Percentiles rank a stretch among this genome's conserved stretches.
Conservation (phyloP, 2,329 filamentous ascomycete species). For the Arthrobotrys entomopaga region DNA sequence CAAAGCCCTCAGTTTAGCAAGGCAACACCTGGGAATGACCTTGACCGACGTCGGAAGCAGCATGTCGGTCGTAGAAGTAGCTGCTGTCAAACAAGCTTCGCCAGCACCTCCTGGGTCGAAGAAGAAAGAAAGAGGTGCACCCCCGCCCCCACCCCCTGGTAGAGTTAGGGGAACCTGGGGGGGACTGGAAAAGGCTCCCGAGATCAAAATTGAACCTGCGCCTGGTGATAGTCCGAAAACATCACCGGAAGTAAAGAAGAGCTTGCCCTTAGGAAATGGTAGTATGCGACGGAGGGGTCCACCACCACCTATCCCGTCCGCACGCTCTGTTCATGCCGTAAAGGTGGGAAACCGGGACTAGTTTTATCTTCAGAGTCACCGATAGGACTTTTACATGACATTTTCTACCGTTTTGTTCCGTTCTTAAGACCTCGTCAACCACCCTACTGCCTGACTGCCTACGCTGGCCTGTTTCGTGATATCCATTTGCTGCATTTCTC, state of each 20-base stretch:
- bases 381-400: not conserved
- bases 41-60: constrained; percentile 77
- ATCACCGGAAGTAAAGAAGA: constrained; percentile 18
- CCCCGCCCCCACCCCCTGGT: constrained; percentile 44
- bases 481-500: not conserved
- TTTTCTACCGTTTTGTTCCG: not conserved
- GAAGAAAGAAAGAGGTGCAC: constrained; percentile 59
- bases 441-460: too few species aligned
- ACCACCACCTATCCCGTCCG: constrained; percentile 42
- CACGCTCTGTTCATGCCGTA: constrained; percentile 43
- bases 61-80: constrained; percentile 80
- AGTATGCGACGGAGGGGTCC: constrained; percentile 34
- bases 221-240: not conserved
- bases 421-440: too few species aligned
- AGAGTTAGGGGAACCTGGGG: constrained; percentile 38
- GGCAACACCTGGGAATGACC: constrained; percentile 75
- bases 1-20: constrained; percentile 62
- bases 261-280: constrained; percentile 20
- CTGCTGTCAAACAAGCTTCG: constrained; percentile 81
- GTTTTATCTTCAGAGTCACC: constrained; percentile 1
- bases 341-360: constrained; percentile 35
- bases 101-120: constrained; percentile 83
- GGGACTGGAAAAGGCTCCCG: constrained; percentile 34
- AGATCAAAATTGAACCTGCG: constrained; percentile 20
- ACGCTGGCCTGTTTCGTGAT: not conserved